These are phyloP conservation scores for Trichoderma citrinoviride DNA, from an alignment of 2,329 filamentous ascomycete genomes.

Conservation along the genomic window DNA sequence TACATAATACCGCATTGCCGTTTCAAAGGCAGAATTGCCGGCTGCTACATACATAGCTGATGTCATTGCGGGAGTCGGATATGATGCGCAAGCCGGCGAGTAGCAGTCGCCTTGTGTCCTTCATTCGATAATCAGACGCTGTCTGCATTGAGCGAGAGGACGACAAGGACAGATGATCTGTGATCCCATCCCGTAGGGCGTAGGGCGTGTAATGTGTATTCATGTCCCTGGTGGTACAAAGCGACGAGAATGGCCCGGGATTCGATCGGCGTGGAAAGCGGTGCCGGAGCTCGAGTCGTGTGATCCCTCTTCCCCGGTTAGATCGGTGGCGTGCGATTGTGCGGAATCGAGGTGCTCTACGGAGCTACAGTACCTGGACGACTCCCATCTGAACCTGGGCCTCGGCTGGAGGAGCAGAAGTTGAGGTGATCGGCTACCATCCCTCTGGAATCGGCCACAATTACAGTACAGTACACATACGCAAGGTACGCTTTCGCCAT, in stretches of 20 bases:
- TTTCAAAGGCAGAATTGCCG: neutral
- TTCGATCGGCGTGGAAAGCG: neutral
- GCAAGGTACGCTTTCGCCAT: neutral
- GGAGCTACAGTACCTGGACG: no score
- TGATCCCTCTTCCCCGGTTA: neutral
- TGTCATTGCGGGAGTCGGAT: conserved; percentile 5
- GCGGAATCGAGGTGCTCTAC: neutral
- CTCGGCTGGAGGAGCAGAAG: neutral
- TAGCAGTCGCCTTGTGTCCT: neutral
- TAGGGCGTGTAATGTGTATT: neutral
- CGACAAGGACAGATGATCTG: neutral
- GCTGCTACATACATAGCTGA: neutral
- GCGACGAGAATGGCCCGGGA: neutral
- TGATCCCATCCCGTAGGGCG: conserved; percentile 8
- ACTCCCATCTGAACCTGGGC: neutral
- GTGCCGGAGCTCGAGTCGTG: conserved; percentile 3
- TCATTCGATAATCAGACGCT: neutral
- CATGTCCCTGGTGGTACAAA: neutral
- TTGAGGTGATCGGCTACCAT: neutral
- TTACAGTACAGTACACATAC: no score
- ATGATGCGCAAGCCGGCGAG: neutral
- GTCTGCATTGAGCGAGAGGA: neutral
- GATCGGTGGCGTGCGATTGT: neutral
- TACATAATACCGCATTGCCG: neutral
- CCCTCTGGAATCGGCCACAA: neutral